Evolutionary conservation across 164 flowering plant genomes (phyloP), one percentile per base, ranked within the genome.

Genomic region (Santalum album): DNA sequence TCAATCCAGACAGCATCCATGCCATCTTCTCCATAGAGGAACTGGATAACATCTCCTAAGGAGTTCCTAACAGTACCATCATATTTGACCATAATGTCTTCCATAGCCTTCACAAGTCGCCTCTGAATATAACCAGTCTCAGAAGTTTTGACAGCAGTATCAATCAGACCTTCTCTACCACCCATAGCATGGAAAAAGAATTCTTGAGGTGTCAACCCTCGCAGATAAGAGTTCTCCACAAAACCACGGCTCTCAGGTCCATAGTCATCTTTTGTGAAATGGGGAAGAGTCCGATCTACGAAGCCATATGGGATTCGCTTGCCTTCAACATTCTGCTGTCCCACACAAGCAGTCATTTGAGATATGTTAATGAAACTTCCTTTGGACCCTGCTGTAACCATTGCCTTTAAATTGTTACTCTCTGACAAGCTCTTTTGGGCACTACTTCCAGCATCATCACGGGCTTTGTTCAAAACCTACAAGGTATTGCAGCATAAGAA

Each of bases 301-400:
- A 92, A 92, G 1, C 97, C 97, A 72, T 65, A 92, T 21, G 99
- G 97, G 21, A 90, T 92, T 29, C 99, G 96, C 63, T 92, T 92
- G 18, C 99, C 99, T 71, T 92, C 99, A 60, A 92, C 99, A 68
- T 92, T 92, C 71, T 92, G 99, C 78, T 92, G 97, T n/a, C 99
- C 99, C 71, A 92, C 97, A 83, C 99, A 92, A 65, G 99, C 97
- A 77, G 97, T 92, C 99, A 92, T 92, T 74, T 92, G 99, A 1
- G 99, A 92, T 54, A 92, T 92, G 61, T 92, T 92, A 65, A 92
- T 92, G 56, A 92, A 92, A 89, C 97, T 92, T 62, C 99, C 97
- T 62, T 92, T 92, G 2, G 99, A 92, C 19, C 99, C 99, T 18
- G 97, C 99, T 9, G 97, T 92, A 27, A 92, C 99, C 97, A 92